A percentile compares a stretch with the other conserved stretches of the same genome.
Evolutionary conservation across 305 asterid species (phyloP).

Genomic region (Coffea humblotiana): DNA sequence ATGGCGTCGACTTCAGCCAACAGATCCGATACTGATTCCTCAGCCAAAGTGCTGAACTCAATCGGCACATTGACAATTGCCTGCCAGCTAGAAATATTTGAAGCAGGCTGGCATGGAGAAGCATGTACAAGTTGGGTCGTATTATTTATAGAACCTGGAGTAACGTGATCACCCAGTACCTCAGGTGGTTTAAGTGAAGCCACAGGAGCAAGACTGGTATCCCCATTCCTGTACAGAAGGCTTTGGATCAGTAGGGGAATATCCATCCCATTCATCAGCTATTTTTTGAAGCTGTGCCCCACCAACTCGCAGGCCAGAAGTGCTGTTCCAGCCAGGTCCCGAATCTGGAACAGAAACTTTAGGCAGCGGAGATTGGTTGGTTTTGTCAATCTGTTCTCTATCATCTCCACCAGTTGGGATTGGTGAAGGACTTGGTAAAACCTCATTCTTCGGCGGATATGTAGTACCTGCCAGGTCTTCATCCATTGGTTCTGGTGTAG

Average conservation of each 20-base stretch:
- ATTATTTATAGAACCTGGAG: conserved; percentile 25
- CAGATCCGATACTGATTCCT: conserved; percentile 56
- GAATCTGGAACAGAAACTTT: conserved; percentile 42
- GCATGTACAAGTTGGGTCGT: conserved; percentile 24
- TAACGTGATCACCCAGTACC: conserved; percentile 28
- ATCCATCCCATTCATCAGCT: conserved; percentile 64
- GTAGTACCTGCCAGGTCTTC: not conserved
- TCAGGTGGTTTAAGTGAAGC: conserved; percentile 38
- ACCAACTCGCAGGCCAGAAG: conserved; percentile 37
- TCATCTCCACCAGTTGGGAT: conserved; percentile 39
- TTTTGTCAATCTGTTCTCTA: conserved; percentile 39
- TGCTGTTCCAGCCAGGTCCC: conserved; percentile 46
- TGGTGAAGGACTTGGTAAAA: conserved; percentile 32
- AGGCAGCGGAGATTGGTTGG: conserved; percentile 33
- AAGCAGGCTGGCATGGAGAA: conserved; percentile 32
- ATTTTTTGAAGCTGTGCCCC: conserved; percentile 51
- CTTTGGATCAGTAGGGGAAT: conserved; percentile 55
- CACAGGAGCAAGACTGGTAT: conserved; percentile 37
- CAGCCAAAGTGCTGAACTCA: conserved; percentile 49
- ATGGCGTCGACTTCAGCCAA: conserved; percentile 69
- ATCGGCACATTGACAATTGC: conserved; percentile 29
- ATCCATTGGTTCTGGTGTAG: conserved; percentile 34
- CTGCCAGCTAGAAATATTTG: conserved; percentile 39
- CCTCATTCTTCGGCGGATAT: not conserved
- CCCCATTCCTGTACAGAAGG: conserved; percentile 45